Conservation (phyloP, 2,329 filamentous ascomycete genomes). For the Cucurbitaria berberidis region DNA sequence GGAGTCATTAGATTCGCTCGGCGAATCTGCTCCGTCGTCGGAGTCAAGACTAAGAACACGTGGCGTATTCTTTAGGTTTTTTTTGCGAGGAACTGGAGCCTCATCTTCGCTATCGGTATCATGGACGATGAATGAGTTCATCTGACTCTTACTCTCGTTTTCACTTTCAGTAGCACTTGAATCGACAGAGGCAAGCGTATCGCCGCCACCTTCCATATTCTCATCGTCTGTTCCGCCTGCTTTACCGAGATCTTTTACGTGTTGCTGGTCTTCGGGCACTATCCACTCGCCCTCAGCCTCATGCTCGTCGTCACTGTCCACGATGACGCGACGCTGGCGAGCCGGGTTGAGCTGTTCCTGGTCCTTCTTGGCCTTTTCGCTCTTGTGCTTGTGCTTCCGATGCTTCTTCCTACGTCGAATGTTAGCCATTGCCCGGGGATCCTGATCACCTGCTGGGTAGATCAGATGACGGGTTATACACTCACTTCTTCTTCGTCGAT, state of each 20-base stretch:
- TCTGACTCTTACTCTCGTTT: constrained; percentile 49
- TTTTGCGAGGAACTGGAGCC: constrained; percentile 32
- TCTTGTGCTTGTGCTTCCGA: constrained; percentile 50
- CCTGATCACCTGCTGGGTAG: constrained; percentile 6
- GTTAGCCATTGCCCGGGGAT: background rate
- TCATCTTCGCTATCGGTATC: constrained; percentile 51
- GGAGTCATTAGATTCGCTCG: constrained; percentile 47
- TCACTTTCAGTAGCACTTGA: constrained; percentile 69
- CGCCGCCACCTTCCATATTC: constrained; percentile 84
- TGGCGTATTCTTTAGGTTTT: constrained; percentile 46
- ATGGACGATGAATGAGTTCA: constrained; percentile 46
- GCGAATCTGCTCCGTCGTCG: constrained; percentile 48
- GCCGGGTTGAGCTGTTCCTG: constrained; percentile 27
- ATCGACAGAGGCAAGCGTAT: constrained; percentile 76
- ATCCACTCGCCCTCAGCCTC: constrained; percentile 81
- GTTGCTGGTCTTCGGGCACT: constrained; percentile 70
- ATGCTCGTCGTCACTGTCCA: constrained; percentile 71
- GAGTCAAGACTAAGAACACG: constrained; percentile 63
- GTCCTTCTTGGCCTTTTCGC: constrained; percentile 45
- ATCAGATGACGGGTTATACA: constrained; percentile 26
- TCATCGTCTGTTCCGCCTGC: constrained; percentile 88
- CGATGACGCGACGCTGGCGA: constrained; percentile 54
- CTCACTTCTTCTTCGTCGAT: constrained; percentile 49
- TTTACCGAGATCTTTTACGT: constrained; percentile 68
- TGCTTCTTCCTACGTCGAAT: constrained; percentile 48